These are phyloP conservation scores for Dioscorea zingiberensis DNA, from an alignment of 106 monocot genomes.

Conservation along the genomic window DNA sequence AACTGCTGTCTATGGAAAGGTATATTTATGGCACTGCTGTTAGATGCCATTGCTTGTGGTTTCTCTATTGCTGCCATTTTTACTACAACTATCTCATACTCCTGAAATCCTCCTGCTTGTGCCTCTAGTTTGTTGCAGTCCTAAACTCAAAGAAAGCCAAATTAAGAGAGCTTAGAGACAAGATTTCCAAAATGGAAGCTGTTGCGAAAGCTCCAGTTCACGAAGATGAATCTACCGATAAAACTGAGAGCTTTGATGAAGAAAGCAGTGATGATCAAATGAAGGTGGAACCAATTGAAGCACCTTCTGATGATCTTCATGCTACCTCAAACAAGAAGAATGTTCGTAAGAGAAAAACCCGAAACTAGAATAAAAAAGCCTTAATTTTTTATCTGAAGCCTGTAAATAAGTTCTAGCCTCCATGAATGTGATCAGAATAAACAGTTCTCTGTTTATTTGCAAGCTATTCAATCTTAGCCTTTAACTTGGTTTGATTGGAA, in stretches of 20 bases:
- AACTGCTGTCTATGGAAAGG: constrained; percentile 69
- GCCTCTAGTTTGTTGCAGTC: constrained; percentile 59
- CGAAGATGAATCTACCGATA: constrained; percentile 48
- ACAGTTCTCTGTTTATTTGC: too few relatives aligned
- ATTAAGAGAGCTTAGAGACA: constrained; percentile 70
- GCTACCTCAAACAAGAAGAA: constrained; percentile 21
- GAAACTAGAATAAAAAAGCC: too few relatives aligned
- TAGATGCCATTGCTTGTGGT: not conserved
- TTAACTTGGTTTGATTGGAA: too few relatives aligned
- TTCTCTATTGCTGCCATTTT: not conserved
- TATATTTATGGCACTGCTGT: constrained; percentile 2
- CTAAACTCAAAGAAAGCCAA: constrained; percentile 90
- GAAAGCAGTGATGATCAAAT: constrained; percentile 42
- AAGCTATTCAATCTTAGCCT: too few relatives aligned
- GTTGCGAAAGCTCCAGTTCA: constrained; percentile 32
- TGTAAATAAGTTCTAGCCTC: too few relatives aligned
- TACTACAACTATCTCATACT: not conserved
- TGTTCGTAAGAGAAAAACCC: constrained; percentile 25
- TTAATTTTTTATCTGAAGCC: too few relatives aligned
- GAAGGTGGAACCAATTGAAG: constrained; percentile 20
- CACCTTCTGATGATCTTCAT: constrained; percentile 8
- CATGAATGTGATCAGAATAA: too few relatives aligned
- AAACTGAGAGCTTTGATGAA: constrained; percentile 51
- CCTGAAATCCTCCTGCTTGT: not conserved
- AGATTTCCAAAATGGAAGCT: constrained; percentile 38